Evolutionary conservation across 139 green algal species (phyloP).

Genomic region (Chlamydomonas incerta): DNA sequence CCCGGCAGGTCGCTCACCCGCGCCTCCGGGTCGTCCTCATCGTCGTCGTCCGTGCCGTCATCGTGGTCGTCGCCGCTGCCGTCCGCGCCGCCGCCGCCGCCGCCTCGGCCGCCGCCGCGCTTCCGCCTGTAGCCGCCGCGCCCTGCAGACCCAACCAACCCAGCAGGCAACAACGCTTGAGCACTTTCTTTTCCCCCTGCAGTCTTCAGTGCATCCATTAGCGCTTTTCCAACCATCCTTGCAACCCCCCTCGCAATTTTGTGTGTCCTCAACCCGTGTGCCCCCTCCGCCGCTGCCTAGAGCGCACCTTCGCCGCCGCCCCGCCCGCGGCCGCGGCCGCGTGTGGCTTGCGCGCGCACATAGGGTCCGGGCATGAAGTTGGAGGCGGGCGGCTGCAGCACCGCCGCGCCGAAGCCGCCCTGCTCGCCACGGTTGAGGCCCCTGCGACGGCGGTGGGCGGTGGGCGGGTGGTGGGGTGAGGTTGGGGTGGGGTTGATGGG

Average conservation of each 20-base stretch:
- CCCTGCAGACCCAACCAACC: neutral
- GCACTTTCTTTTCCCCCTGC: too few relatives aligned
- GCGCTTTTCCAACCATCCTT: too few relatives aligned
- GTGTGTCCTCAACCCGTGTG: too few relatives aligned
- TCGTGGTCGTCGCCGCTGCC: constrained; percentile 28
- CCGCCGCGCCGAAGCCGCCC: constrained; percentile 26
- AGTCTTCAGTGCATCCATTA: too few relatives aligned
- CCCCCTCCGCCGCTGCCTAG: neutral
- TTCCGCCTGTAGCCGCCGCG: constrained; percentile 29
- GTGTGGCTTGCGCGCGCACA: neutral
- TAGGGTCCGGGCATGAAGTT: constrained; percentile 34
- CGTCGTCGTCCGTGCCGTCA: neutral
- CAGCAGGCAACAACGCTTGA: too few relatives aligned
- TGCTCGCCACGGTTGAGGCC: constrained; percentile 34
- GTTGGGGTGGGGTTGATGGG: too few relatives aligned
- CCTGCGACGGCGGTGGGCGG: neutral
- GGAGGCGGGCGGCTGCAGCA: constrained; percentile 9
- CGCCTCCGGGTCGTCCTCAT: constrained; percentile 1
- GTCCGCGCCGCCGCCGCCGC: neutral
- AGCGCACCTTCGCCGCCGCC: neutral
- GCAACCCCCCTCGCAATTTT: too few relatives aligned
- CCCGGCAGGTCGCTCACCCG: too few relatives aligned
- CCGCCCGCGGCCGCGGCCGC: constrained; percentile 7
- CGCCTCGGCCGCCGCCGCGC: neutral
- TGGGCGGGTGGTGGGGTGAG: neutral